phyloP scores from a whole-genome alignment of 331 rosid genomes.

The Malus hybrid region DNA sequence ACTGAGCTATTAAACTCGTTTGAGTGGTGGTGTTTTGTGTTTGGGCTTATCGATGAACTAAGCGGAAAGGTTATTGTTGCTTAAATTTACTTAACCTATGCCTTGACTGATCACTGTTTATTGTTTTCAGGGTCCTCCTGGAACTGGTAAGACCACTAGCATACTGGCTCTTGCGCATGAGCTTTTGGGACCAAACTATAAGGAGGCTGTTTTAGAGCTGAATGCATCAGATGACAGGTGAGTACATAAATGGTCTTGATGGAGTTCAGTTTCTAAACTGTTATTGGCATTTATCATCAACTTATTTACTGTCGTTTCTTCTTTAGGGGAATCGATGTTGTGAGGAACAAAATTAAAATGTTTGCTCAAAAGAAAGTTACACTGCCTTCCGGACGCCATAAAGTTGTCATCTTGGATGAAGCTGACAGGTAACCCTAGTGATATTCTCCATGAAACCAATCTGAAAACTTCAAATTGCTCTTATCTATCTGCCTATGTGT shows the following conservation, averaged over 20 bases:
- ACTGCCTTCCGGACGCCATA: conserved; percentile 75
- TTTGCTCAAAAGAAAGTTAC: conserved; percentile 94
- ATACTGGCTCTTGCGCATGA: conserved; percentile 85
- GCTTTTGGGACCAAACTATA: conserved; percentile 73
- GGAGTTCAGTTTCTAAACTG: not conserved
- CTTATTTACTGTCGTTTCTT: not conserved
- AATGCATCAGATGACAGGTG: conserved; percentile 97
- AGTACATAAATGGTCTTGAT: not conserved
- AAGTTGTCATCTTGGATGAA: conserved; percentile 84
- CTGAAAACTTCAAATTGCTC: not conserved
- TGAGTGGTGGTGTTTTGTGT: not conserved
- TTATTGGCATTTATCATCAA: not conserved
- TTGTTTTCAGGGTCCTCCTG: conserved; percentile 84
- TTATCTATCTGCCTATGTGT: not conserved
- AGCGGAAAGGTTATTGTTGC: not conserved
- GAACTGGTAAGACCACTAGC: conserved; percentile 92
- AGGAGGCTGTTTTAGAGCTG: conserved; percentile 87
- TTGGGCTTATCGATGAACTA: not conserved
- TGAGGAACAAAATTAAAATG: conserved; percentile 96
- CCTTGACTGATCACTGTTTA: conserved; percentile 5
- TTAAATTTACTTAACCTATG: not conserved
- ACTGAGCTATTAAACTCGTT: not conserved
- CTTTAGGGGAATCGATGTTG: conserved; percentile 89
- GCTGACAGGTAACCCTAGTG: conserved; percentile 67
- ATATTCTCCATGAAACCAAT: not conserved